Conservation (phyloP, 176 grass and related monocot genomes). For the Phyllostachys edulis region DNA sequence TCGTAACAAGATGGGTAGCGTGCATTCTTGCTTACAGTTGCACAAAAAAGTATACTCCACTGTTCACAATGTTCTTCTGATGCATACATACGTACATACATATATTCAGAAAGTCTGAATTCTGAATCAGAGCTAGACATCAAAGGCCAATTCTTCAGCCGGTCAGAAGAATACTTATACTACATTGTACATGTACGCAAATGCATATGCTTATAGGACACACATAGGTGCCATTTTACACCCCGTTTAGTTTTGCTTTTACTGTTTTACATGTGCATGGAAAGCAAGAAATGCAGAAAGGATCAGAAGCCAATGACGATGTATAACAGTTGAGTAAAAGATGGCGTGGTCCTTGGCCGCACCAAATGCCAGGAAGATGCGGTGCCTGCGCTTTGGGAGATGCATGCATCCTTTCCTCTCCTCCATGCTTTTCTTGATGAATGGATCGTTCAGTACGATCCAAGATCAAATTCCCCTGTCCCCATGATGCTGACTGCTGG, state of each 20-base stretch:
- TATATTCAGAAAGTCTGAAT: background rate
- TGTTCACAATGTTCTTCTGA: background rate
- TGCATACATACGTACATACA: background rate
- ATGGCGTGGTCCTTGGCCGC: background rate
- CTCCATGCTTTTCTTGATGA: background rate
- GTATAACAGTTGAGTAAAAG: background rate
- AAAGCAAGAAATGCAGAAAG: background rate
- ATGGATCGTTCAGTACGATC: background rate
- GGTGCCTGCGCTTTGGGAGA: background rate
- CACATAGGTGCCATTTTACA: background rate
- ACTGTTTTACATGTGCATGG: background rate
- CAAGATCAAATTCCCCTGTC: background rate
- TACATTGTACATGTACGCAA: background rate
- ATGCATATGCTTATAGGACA: background rate
- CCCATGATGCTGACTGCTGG: background rate
- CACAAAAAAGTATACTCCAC: background rate
- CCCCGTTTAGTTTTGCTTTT: too few species aligned
- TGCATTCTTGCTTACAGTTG: background rate
- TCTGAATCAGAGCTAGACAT: background rate
- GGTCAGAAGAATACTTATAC: background rate
- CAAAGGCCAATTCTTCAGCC: background rate
- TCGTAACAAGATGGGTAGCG: background rate
- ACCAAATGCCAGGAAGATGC: background rate
- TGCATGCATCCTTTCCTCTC: constrained; percentile 6
- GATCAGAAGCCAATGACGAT: background rate